Evolutionary conservation across 2,329 filamentous ascomycete species (phyloP).

Genomic region (Pseudogymnoascus pannorum): DNA sequence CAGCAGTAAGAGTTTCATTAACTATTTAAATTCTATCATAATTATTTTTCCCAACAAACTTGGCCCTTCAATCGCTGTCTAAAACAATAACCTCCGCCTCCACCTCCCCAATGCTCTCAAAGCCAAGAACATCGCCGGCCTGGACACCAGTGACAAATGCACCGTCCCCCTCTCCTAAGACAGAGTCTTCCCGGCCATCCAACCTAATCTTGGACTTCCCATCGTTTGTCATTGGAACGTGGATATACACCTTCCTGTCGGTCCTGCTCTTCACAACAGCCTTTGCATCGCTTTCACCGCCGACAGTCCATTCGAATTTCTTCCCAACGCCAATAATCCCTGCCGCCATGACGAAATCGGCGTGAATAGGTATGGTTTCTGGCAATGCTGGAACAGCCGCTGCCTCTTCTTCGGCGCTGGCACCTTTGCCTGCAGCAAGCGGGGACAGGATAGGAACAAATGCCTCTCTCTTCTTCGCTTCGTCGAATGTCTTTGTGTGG

Average conservation of each 20-base stretch:
- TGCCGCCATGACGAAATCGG: slow-evolving; percentile 77
- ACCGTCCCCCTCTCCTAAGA: slow-evolving; percentile 71
- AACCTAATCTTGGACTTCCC: slow-evolving; percentile 66
- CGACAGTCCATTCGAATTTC: slow-evolving; percentile 65
- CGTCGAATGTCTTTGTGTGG: slow-evolving; percentile 64
- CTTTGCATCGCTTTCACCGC: slow-evolving; percentile 35
- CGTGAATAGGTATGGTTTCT: slow-evolving; percentile 73
- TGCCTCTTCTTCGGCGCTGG: slow-evolving; percentile 54
- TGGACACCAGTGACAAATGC: slow-evolving; percentile 63
- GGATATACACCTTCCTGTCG: slow-evolving; percentile 67
- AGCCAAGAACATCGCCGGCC: slow-evolving; percentile 54
- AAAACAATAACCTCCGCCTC: slow-evolving; percentile 65
- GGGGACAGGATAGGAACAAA: slow-evolving; percentile 73
- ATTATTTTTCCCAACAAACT: neutral
- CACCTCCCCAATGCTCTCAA: slow-evolving; percentile 61
- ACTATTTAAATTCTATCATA: neutral
- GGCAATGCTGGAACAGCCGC: slow-evolving; percentile 53
- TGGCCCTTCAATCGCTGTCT: slow-evolving; percentile 32
- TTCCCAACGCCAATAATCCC: slow-evolving; percentile 60
- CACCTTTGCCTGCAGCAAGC: slow-evolving; percentile 57
- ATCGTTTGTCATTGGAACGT: slow-evolving; percentile 71
- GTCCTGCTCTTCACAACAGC: slow-evolving; percentile 46
- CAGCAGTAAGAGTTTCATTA: neutral
- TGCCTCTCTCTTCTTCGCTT: slow-evolving; percentile 62
- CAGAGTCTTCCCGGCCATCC: slow-evolving; percentile 57